Evolutionary conservation across 306 rosid species (phyloP).

Genomic region (Vigna mungo): DNA sequence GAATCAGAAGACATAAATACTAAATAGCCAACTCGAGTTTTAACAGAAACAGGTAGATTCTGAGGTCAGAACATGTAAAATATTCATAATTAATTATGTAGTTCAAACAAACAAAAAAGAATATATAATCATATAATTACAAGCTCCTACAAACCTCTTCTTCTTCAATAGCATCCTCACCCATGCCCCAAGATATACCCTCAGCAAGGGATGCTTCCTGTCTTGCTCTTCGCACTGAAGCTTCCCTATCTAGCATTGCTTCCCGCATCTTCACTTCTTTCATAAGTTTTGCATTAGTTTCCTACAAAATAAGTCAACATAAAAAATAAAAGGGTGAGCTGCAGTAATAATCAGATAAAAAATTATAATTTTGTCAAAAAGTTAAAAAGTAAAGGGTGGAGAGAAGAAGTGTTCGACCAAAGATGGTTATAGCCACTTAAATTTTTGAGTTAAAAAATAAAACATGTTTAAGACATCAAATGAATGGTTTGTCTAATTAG

Average conservation of each 20-base stretch:
- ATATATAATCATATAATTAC: constrained; percentile 22
- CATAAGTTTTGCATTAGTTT: constrained; percentile 59
- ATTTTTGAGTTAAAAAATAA: no score
- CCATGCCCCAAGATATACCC: constrained; percentile 98
- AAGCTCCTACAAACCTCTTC: constrained; percentile 67
- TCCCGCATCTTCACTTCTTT: constrained; percentile 73
- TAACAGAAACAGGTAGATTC: constrained; percentile 22
- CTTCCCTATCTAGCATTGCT: constrained; percentile 74
- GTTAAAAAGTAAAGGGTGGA: not conserved
- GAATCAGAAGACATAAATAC: constrained; percentile 39
- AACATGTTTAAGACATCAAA: no score
- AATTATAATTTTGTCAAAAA: not conserved
- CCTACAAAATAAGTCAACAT: constrained; percentile 55
- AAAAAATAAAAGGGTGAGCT: constrained; percentile 2
- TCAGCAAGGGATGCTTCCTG: constrained; percentile 78
- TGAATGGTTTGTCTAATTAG: no score
- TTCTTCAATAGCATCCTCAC: constrained; percentile 97
- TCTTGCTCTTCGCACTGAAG: constrained; percentile 92
- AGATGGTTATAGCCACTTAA: no score
- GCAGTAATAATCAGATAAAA: constrained; percentile 17
- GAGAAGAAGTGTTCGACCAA: not conserved
- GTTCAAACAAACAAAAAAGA: constrained; percentile 19
- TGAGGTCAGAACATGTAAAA: constrained; percentile 34
- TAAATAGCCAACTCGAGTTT: constrained; percentile 33
- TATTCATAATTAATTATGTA: not conserved